These are phyloP conservation scores for Saccharomyces pastorianus DNA, from an alignment of 1,139 yeast species.

Conservation along the genomic window DNA sequence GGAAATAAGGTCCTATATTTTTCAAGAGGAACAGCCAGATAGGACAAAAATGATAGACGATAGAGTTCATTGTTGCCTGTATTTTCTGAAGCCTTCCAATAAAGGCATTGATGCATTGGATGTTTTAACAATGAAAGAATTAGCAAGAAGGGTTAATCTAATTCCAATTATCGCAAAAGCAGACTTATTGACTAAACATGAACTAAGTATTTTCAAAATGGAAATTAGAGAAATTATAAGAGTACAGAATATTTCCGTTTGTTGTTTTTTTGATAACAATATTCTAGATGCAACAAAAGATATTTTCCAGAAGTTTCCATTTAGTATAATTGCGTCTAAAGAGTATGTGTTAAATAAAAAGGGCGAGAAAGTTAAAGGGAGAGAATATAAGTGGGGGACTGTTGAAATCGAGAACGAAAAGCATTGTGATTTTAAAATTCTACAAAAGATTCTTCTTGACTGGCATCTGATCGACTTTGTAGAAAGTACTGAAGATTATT, in stretches of 20 bases:
- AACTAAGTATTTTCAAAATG: conserved; percentile 37
- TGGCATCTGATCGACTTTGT: conserved; percentile 17
- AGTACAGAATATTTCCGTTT: conserved; percentile 46
- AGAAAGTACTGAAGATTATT: conserved; percentile 31
- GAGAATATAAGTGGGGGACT: conserved; percentile 67
- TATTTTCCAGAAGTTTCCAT: conserved; percentile 42
- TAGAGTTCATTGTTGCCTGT: conserved; percentile 70
- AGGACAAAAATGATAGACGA: conserved; percentile 44
- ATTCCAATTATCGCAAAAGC: conserved; percentile 73
- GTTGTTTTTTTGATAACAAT: conserved; percentile 42
- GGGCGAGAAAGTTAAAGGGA: conserved; percentile 46
- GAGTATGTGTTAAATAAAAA: conserved; percentile 27
- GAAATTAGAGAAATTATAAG: conserved; percentile 39
- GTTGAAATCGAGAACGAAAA: conserved; percentile 59
- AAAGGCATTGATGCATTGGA: conserved; percentile 52
- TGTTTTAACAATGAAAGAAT: conserved; percentile 57
- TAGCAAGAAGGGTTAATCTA: conserved; percentile 57
- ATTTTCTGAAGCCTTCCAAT: conserved; percentile 55
- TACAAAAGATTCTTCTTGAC: conserved; percentile 46
- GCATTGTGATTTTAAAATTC: conserved; percentile 56
- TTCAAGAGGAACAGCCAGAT: conserved; percentile 67
- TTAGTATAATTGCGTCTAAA: conserved; percentile 51
- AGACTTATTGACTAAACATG: conserved; percentile 49
- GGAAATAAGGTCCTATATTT: conserved; percentile 49
- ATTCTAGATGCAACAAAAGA: conserved; percentile 19